Conservation (phyloP, 2,329 filamentous ascomycete genomes). For the Trichoderma afroharzianum region DNA sequence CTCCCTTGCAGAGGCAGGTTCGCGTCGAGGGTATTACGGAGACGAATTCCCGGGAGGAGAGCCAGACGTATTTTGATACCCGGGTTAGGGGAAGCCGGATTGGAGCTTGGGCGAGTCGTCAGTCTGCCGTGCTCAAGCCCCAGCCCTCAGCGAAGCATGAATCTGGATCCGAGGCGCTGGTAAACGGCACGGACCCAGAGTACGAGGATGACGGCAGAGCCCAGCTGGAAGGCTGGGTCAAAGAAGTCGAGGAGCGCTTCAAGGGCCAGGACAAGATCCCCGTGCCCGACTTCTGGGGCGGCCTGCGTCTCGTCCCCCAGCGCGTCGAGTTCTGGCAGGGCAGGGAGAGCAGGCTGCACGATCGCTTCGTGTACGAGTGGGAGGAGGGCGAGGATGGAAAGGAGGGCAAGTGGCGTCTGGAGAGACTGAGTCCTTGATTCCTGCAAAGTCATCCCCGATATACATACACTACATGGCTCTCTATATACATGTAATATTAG, state of each 20-base stretch:
- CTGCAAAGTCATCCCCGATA: not conserved
- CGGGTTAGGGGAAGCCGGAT: constrained; percentile 75
- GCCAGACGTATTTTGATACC: constrained; percentile 64
- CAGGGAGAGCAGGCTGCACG: constrained; percentile 82
- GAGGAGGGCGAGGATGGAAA: constrained; percentile 44
- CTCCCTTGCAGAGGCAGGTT: constrained; percentile 80
- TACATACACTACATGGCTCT: not conserved
- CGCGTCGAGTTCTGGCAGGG: constrained; percentile 97
- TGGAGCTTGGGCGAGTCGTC: constrained; percentile 89
- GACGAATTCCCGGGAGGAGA: constrained; percentile 66
- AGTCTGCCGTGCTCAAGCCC: constrained; percentile 70
- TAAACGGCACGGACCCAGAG: not conserved
- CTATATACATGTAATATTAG: not conserved
- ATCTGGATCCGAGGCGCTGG: not conserved
- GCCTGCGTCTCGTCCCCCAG: constrained; percentile 78
- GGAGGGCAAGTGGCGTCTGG: constrained; percentile 57
- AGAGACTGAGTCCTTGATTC: constrained; percentile 67
- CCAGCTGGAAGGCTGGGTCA: constrained; percentile 73
- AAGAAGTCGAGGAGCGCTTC: constrained; percentile 72
- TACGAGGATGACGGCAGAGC: constrained; percentile 61
- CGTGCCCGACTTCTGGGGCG: constrained; percentile 92
- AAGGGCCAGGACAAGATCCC: constrained; percentile 75
- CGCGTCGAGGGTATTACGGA: constrained; percentile 76
- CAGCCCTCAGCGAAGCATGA: not conserved
- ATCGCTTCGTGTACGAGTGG: constrained; percentile 82